These are phyloP conservation scores for Pharus latifolius DNA, from an alignment of 176 grass and related monocot species.

Conservation along the genomic window DNA sequence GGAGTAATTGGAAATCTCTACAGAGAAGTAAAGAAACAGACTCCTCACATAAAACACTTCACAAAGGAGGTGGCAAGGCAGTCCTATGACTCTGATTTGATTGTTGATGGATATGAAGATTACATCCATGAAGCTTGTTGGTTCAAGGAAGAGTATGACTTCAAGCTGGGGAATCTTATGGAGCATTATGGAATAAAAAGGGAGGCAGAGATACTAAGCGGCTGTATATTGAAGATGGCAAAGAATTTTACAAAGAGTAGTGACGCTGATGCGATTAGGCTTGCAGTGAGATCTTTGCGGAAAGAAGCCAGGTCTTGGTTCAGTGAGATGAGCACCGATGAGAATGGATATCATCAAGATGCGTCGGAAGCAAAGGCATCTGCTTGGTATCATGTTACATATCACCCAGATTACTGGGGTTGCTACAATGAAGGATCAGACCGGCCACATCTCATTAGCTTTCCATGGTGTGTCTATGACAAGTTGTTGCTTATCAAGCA, in stretches of 20 bases:
- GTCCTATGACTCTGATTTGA: conserved; percentile 70
- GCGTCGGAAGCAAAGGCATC: conserved; percentile 62
- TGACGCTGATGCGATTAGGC: conserved; percentile 66
- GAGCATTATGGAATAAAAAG: conserved; percentile 87
- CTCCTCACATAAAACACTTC: conserved; percentile 36
- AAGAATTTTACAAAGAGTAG: conserved; percentile 68
- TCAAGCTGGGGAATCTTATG: conserved; percentile 83
- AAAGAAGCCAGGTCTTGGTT: conserved; percentile 87
- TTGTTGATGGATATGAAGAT: conserved; percentile 55
- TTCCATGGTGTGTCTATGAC: conserved; percentile 82
- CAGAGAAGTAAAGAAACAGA: conserved; percentile 67
- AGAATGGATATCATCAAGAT: conserved; percentile 22
- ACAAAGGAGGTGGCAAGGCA: conserved; percentile 52
- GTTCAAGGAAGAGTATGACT: conserved; percentile 81
- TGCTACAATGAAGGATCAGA: conserved; percentile 47
- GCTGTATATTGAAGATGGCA: conserved; percentile 76
- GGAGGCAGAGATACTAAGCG: conserved; percentile 80
- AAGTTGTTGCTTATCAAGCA: conserved; percentile 57
- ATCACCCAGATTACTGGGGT: conserved; percentile 54
- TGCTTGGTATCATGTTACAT: conserved; percentile 87
- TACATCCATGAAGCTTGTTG: conserved; percentile 34
- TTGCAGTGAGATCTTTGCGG: conserved; percentile 54
- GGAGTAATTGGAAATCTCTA: conserved; percentile 81
- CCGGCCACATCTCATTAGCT: conserved; percentile 68
- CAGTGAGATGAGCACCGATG: conserved; percentile 21